These are phyloP conservation scores for Pyrenula massariospora DNA, from an alignment of 495 filamentous ascomycete genomes.

Conservation along the genomic window DNA sequence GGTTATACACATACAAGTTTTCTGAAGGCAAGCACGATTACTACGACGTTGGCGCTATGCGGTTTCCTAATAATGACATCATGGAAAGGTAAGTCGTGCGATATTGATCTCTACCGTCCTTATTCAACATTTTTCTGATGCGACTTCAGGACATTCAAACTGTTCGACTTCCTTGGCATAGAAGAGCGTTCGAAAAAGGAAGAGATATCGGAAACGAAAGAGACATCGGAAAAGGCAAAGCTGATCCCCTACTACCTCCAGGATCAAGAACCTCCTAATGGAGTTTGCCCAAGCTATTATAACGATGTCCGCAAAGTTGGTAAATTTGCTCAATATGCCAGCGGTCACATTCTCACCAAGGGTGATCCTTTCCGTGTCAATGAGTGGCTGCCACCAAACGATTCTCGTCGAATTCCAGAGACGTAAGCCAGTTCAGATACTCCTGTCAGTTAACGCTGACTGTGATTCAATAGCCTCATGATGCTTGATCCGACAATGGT, in stretches of 20 bases:
- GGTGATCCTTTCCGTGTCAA: no score
- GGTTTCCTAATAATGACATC: conserved; percentile 19
- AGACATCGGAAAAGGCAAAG: neutral
- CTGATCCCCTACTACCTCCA: neutral
- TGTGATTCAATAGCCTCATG: neutral
- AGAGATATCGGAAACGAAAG: neutral
- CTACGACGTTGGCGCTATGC: conserved; percentile 32
- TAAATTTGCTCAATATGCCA: neutral
- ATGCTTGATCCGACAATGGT: neutral
- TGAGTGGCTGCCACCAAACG: neutral
- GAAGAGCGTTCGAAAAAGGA: no score
- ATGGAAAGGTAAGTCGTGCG: neutral
- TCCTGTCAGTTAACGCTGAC: neutral
- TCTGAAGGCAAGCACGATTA: conserved; percentile 11
- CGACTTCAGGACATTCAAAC: neutral
- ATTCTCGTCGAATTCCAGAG: neutral
- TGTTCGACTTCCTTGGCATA: no score
- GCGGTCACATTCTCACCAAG: neutral
- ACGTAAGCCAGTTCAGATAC: neutral
- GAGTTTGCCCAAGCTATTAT: no score
- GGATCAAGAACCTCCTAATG: no score
- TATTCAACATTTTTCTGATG: neutral
- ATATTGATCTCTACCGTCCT: neutral
- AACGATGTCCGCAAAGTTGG: no score
- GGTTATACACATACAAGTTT: conserved; percentile 4